Evolutionary conservation across 2,329 filamentous ascomycete genomes (phyloP).

Genomic region (Botrytis hyacinthi): DNA sequence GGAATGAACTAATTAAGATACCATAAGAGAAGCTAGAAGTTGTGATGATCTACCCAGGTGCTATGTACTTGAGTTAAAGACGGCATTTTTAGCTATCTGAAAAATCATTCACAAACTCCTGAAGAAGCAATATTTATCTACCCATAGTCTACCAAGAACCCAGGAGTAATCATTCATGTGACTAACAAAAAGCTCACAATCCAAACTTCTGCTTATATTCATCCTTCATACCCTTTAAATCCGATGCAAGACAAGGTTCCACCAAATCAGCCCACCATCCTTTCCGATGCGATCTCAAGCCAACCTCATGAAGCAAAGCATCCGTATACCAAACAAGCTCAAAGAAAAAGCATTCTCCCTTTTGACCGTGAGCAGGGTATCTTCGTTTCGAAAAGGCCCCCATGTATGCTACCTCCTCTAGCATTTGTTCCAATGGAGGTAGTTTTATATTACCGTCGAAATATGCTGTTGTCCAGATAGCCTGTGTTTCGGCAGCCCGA

Average conservation of each 20-base stretch:
- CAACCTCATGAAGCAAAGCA: slow-evolving; percentile 14
- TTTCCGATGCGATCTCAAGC: slow-evolving; percentile 13
- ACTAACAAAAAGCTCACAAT: background rate
- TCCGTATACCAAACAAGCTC: slow-evolving; percentile 19
- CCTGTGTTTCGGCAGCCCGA: slow-evolving; percentile 19
- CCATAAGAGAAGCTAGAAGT: background rate
- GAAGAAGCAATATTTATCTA: background rate
- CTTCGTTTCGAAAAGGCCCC: slow-evolving; percentile 18
- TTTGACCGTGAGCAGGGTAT: slow-evolving; percentile 16
- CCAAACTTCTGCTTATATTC: slow-evolving; percentile 18
- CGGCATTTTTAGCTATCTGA: too few species aligned
- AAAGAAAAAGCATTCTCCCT: slow-evolving; percentile 16
- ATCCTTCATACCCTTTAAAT: slow-evolving; percentile 6
- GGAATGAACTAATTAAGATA: background rate
- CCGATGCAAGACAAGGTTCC: slow-evolving; percentile 11
- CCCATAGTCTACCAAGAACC: background rate
- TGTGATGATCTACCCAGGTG: background rate
- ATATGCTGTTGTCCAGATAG: slow-evolving; percentile 24
- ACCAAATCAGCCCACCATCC: slow-evolving; percentile 17
- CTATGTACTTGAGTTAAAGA: background rate
- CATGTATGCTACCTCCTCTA: slow-evolving; percentile 17
- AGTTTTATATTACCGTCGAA: slow-evolving; percentile 19
- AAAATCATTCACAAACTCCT: too few species aligned
- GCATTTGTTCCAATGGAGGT: slow-evolving; percentile 10
- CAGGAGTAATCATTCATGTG: background rate